phyloP scores from a whole-genome alignment of 2,329 filamentous ascomycete genomes.

The Fusarium virguliforme region DNA sequence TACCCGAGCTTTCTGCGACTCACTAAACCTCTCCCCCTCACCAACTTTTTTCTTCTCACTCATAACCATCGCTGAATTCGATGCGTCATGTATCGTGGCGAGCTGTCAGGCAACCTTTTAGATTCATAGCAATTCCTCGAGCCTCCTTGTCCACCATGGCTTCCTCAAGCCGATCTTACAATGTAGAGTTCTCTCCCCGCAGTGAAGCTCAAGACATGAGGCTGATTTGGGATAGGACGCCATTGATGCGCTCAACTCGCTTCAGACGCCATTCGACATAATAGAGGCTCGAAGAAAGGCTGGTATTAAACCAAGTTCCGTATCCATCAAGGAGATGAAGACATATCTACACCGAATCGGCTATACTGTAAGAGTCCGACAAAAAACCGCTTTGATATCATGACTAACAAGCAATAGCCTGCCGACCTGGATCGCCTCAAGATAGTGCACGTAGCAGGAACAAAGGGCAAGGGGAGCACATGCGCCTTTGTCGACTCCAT shows the following conservation, averaged over 20 bases:
- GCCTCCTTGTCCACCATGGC: conserved; percentile 50
- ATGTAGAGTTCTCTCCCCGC: conserved; percentile 47
- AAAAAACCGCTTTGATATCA: not conserved
- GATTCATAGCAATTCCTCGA: conserved; percentile 37
- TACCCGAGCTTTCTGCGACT: conserved; percentile 51
- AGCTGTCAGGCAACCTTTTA: conserved; percentile 44
- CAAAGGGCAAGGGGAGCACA: conserved; percentile 84
- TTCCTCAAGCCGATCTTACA: conserved; percentile 54
- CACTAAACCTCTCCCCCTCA: conserved; percentile 20
- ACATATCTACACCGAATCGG: conserved; percentile 84
- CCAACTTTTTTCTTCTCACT: conserved; percentile 12
- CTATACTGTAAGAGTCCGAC: conserved; percentile 70
- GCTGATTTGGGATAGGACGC: conserved; percentile 75
- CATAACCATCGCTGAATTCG: conserved; percentile 33
- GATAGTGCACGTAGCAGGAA: conserved; percentile 80
- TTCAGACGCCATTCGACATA: conserved; percentile 89
- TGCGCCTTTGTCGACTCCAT: conserved; percentile 79
- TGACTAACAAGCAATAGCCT: conserved; percentile 48
- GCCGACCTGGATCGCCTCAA: conserved; percentile 73
- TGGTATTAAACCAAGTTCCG: conserved; percentile 78
- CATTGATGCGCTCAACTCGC: conserved; percentile 86
- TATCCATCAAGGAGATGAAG: conserved; percentile 83
- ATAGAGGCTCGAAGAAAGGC: conserved; percentile 85
- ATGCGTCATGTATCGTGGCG: conserved; percentile 56
- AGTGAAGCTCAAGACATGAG: not conserved